Conservation (phyloP, 1,284 basidiomycete genomes). For the Marasmius oreades region DNA sequence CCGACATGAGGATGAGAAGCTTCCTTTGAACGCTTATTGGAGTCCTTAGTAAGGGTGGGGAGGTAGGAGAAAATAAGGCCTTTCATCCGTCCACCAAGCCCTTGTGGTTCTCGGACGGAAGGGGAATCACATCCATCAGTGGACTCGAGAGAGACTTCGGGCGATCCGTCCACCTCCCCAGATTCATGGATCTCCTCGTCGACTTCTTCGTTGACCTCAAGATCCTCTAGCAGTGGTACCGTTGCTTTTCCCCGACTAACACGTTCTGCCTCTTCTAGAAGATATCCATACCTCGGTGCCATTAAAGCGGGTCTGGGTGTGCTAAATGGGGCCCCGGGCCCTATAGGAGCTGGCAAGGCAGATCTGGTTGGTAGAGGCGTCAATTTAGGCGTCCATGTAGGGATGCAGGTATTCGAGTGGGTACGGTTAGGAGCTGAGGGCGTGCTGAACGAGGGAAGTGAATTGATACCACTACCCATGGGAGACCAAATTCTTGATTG, state of each 20-base stretch:
- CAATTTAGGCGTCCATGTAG: conserved; percentile 42
- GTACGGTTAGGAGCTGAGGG: conserved; percentile 24
- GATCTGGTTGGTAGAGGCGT: conserved; percentile 34
- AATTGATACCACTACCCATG: background rate
- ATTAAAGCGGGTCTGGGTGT: conserved; percentile 32
- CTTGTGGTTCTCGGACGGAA: conserved; percentile 19
- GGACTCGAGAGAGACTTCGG: background rate
- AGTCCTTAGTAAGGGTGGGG: conserved; percentile 41
- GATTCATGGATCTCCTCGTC: conserved; percentile 8
- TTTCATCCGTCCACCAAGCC: conserved; percentile 37
- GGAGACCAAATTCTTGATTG: too few species aligned
- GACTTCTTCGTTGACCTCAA: background rate
- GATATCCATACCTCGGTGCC: conserved; percentile 53
- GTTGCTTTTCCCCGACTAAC: conserved; percentile 16
- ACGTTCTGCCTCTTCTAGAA: conserved; percentile 50
- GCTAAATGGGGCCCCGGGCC: conserved; percentile 29
- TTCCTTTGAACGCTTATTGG: conserved; percentile 14
- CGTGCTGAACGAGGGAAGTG: conserved; percentile 16
- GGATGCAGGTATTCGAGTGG: conserved; percentile 4
- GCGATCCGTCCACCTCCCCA: background rate
- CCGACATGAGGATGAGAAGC: conserved; percentile 25
- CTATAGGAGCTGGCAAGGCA: conserved; percentile 22
- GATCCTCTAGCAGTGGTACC: background rate
- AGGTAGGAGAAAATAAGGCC: conserved; percentile 61
- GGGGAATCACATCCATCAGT: background rate